Percentiles rank a stretch among this genome's conserved stretches.
phyloP scores from a whole-genome alignment of 768 basidiomycete species.

The Tricholoma bakamatsutake region DNA sequence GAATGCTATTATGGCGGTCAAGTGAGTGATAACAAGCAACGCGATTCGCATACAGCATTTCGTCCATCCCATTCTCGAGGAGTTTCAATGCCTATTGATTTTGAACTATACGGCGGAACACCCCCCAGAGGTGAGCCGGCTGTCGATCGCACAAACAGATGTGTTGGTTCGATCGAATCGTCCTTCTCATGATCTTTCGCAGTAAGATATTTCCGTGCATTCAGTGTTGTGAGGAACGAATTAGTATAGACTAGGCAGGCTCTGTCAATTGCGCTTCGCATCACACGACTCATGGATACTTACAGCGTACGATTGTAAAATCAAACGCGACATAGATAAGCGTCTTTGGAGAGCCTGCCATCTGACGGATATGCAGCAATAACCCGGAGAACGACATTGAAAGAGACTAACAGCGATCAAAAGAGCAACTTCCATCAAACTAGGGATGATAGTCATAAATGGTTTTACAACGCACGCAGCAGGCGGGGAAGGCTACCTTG shows the following conservation, averaged over 20 bases:
- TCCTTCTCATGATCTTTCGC: background rate
- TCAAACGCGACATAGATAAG: slow-evolving; percentile 28
- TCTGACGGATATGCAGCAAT: slow-evolving; percentile 8
- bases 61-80: too few relatives aligned
- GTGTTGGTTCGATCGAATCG: too few relatives aligned
- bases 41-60: too few relatives aligned
- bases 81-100: too few relatives aligned
- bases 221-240: slow-evolving; percentile 21
- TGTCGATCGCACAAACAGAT: too few relatives aligned
- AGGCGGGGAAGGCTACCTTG: slow-evolving; percentile 1
- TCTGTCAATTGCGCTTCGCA: background rate
- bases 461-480: background rate
- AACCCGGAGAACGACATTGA: background rate
- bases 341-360: slow-evolving; percentile 19
- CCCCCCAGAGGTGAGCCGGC: too few relatives aligned
- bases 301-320: slow-evolving; percentile 29
- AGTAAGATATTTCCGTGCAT: slow-evolving; percentile 11
- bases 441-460: background rate
- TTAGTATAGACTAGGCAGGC: slow-evolving; percentile 21
- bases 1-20: too few relatives aligned
- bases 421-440: slow-evolving; percentile 3
- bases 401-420: slow-evolving; percentile 7
- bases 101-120: too few relatives aligned
- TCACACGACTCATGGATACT: slow-evolving; percentile 1
- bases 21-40: too few relatives aligned